phyloP scores from a whole-genome alignment of 768 basidiomycete genomes.

The Chiua virens region DNA sequence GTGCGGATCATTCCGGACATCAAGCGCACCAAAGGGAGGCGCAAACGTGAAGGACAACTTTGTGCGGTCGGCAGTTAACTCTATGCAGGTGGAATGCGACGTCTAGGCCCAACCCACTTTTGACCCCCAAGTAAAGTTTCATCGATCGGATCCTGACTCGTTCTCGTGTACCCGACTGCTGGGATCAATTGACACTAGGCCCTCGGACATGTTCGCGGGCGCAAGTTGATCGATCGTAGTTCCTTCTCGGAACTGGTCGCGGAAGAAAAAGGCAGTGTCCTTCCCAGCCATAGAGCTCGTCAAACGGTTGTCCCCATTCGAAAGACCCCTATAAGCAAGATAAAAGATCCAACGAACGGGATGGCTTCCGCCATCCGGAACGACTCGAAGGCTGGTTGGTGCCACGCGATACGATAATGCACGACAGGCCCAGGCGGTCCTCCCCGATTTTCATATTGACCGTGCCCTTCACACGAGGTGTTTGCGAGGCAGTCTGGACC shows the following conservation, averaged over 20 bases:
- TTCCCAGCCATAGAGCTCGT: background rate
- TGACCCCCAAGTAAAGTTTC: background rate
- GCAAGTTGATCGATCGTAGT: background rate
- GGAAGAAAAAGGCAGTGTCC: conserved; percentile 1
- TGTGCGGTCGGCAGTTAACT: conserved; percentile 12
- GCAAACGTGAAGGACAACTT: conserved; percentile 14
- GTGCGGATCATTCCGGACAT: conserved; percentile 30
- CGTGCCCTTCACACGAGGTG: conserved; percentile 14
- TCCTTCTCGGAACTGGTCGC: background rate
- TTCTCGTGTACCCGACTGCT: background rate
- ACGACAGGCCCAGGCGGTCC: conserved; percentile 1
- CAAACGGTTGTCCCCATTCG: background rate
- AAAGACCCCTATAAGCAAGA: background rate
- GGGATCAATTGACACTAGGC: background rate
- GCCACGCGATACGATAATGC: background rate
- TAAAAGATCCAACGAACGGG: background rate
- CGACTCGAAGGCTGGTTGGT: background rate
- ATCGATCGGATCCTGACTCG: background rate
- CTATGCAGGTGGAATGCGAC: background rate
- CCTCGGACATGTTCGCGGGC: conserved; percentile 1
- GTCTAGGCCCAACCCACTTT: conserved; percentile 2
- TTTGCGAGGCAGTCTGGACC: conserved; percentile 22
- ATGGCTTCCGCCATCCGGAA: background rate
- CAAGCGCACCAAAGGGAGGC: conserved; percentile 8
- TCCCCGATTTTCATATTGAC: conserved; percentile 1